phyloP scores from a whole-genome alignment of 2,329 filamentous ascomycete genomes.

The Fusarium verticillioides region DNA sequence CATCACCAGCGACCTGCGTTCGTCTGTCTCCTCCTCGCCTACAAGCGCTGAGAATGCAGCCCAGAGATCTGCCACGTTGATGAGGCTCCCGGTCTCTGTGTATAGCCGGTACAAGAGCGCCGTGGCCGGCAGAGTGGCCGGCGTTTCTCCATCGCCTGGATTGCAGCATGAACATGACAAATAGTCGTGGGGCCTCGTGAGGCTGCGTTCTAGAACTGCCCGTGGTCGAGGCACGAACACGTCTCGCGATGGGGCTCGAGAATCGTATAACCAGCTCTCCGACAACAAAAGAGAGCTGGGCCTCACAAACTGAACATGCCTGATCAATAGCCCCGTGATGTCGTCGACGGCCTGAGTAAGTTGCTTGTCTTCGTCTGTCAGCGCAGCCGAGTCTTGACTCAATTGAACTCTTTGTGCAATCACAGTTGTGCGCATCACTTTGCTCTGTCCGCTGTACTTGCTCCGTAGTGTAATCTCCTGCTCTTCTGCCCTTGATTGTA shows the following conservation, averaged over 20 bases:
- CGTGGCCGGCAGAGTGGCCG: slow-evolving; percentile 73
- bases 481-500: slow-evolving; percentile 59
- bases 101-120: slow-evolving; percentile 83
- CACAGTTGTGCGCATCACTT: slow-evolving; percentile 78
- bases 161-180: slow-evolving; percentile 77
- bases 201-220: slow-evolving; percentile 74
- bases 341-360: slow-evolving; percentile 75
- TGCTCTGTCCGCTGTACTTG: slow-evolving; percentile 77
- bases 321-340: slow-evolving; percentile 43
- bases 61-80: slow-evolving; percentile 85
- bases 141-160: slow-evolving; percentile 59
- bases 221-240: slow-evolving; percentile 81
- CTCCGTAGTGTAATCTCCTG: slow-evolving; percentile 70
- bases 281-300: slow-evolving; percentile 66
- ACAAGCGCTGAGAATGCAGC: slow-evolving; percentile 77
- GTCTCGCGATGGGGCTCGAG: slow-evolving; percentile 74
- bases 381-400: slow-evolving; percentile 76
- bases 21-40: slow-evolving; percentile 55
- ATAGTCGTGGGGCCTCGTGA: slow-evolving; percentile 80
- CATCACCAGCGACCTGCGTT: slow-evolving; percentile 72
- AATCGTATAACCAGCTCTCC: slow-evolving; percentile 82
- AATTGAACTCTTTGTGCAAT: slow-evolving; percentile 85
- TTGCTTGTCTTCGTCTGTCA: slow-evolving; percentile 76
- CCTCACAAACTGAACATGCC: slow-evolving; percentile 39
- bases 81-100: slow-evolving; percentile 77